These are phyloP conservation scores for Fusarium irregulare DNA, from an alignment of 2,329 filamentous ascomycete species.

Conservation along the genomic window DNA sequence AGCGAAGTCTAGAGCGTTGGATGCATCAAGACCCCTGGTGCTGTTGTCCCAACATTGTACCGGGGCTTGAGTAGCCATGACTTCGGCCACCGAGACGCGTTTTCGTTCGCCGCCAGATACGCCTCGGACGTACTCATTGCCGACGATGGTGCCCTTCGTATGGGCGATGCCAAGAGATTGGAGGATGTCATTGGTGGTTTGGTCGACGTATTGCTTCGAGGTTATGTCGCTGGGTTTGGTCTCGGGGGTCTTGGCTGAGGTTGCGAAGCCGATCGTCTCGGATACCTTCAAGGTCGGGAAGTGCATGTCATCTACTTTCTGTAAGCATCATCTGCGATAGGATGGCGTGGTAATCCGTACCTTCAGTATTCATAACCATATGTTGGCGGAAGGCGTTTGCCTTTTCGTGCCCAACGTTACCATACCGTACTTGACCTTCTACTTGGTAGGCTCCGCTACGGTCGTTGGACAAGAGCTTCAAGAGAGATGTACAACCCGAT, in stretches of 20 bases:
- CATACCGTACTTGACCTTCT: neutral
- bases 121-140: neutral
- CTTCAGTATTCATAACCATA: neutral
- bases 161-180: neutral
- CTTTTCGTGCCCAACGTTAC: neutral
- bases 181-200: neutral
- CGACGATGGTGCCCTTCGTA: neutral
- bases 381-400: neutral
- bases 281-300: neutral
- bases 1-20: neutral
- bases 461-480: neutral
- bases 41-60: slow-evolving; percentile 5
- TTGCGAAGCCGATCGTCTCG: neutral
- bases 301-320: neutral
- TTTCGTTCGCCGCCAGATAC: neutral
- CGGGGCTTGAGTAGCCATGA: neutral
- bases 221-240: neutral
- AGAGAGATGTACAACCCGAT: neutral
- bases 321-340: rapidly evolving
- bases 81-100: neutral
- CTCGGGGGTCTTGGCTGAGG: neutral
- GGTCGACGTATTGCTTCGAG: neutral
- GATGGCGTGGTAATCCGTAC: rapidly evolving
- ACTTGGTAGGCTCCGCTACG: neutral
- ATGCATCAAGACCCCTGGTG: neutral